Base-by-base conservation (phyloP, 140 eudicot species). In the Cichorium intybus region DNA sequence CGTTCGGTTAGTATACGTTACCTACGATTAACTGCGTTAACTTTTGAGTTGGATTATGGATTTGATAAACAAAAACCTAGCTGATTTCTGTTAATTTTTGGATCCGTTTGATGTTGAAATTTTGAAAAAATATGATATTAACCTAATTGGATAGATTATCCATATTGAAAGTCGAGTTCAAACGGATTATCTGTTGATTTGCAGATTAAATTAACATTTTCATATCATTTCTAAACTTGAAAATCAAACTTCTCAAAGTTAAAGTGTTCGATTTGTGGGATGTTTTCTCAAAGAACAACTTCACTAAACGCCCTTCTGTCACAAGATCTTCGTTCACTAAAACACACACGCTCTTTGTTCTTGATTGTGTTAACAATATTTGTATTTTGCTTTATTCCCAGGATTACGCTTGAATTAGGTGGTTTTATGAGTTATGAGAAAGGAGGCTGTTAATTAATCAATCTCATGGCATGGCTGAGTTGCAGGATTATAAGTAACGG, bases 401-500 rank as follows among this genome's bases (percentile, higher is more conserved):
- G n/a, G n/a, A n/a, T n/a, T n/a, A n/a, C n/a, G n/a, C n/a, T n/a
- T n/a, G n/a, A n/a, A n/a, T n/a, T n/a, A n/a, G n/a, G n/a, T n/a
- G n/a, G n/a, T n/a, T n/a, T n/a, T n/a, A n/a, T n/a, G n/a, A n/a
- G n/a, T n/a, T n/a, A n/a, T n/a, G 60, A 10, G 8, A 33, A 27
- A 28, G 26, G 55, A 56, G 28, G 11, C n/a, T 26, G 33, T 8
- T 24, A 24, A 24, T 39, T 17, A 14, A 15, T n/a, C n/a, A n/a
- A n/a, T 43, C 29, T 55, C 61, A 73, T 73, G 79, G 73, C 61
- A 62, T 71, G 77, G 70, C 15, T 61, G 70, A 71, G 70, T 37
- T 26, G 47, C 17, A 50, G 70, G 54, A 62, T 34, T 22, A 43
- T 2, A 31, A 45, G 28, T 16, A 21, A 24, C 31, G 46, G 46